Percentiles rank a stretch among this genome's conserved stretches.
Conservation (phyloP, 1,284 basidiomycete species). For the Heterobasidion parviporum region DNA sequence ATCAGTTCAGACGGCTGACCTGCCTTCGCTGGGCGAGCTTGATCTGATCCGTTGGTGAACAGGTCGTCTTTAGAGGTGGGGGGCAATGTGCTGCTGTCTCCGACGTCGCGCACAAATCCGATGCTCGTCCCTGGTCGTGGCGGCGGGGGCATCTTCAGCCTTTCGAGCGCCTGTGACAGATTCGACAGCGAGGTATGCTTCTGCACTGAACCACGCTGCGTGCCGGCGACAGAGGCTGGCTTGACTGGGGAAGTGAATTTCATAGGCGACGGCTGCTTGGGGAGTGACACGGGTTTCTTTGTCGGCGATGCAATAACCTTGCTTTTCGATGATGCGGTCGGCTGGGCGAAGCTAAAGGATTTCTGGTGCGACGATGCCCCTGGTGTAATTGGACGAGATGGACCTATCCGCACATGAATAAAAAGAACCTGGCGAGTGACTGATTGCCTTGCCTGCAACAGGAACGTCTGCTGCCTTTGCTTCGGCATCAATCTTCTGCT, state of each 20-base stretch:
- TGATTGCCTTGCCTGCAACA: not conserved
- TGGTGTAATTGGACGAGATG: not conserved
- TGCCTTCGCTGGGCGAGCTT: not conserved
- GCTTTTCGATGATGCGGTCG: slow-evolving; percentile 21
- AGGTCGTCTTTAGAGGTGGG: slow-evolving; percentile 12
- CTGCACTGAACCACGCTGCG: not conserved
- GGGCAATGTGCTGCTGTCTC: not conserved
- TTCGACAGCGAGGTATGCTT: slow-evolving; percentile 27
- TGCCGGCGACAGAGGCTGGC: slow-evolving; percentile 5
- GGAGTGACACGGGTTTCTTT: slow-evolving; percentile 9
- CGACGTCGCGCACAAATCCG: slow-evolving; percentile 33
- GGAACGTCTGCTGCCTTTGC: not conserved
- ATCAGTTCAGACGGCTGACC: not conserved
- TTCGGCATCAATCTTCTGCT: not conserved
- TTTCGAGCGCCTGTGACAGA: slow-evolving; percentile 52
- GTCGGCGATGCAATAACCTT: slow-evolving; percentile 15
- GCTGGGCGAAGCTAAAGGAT: slow-evolving; percentile 16
- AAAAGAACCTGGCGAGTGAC: not conserved
- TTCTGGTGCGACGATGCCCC: not conserved
- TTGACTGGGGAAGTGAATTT: slow-evolving; percentile 6
- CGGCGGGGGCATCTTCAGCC: slow-evolving; percentile 52
- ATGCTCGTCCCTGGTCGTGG: slow-evolving; percentile 55
- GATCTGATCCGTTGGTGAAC: slow-evolving; percentile 1
- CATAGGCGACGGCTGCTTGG: slow-evolving; percentile 6
- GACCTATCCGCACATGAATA: not conserved